Evolutionary conservation across 2,329 filamentous ascomycete species (phyloP), one percentile per base, ranked within the genome.

Genomic region (Arthroderma sp.): DNA sequence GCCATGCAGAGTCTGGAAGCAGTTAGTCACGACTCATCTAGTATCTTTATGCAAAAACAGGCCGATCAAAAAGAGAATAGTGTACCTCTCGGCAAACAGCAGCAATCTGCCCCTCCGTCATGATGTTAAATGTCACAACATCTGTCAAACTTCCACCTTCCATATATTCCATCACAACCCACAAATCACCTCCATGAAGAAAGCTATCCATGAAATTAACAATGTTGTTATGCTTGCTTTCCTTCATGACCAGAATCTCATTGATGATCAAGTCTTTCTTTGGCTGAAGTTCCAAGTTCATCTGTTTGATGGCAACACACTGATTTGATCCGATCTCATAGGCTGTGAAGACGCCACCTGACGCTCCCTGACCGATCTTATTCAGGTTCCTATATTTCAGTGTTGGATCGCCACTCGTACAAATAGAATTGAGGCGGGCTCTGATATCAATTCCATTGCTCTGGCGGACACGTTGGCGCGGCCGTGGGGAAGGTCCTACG

Each of bases 141-240:
- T 98, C 91, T 7, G 91, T 98, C 61, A 98, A 71, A 65, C 87
- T 95, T 51, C 91, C 91, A 48, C 91, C 91, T 65, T 98, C 89
- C 91, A 98, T 98, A 59, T 89, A 98, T 67, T 98, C 91, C 91
- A 98, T 98, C 31, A 96, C 86, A 1, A 98, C 91, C 91, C 91
- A 98, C 29, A 98, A 70, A 63, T 96, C 91, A 37, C 89, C 85
- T 8, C 78, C 77, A 47, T 88, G 83, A 7, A 98, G 72, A 63
- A 88, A 96, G 62, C 88, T 95, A 69, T 96, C 91, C 68, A 96
- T 89, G 65, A 96, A 98, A 65, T 98, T 98, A 66, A 98, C 91
- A 66, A 98, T 94, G 62, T 96, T 96, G 57, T 87, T 89, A 62
- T 98, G 91, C 47, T 86, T 91, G 71, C 88, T 95, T 58, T 96